Percentiles rank a stretch among this genome's conserved stretches.
phyloP scores from a whole-genome alignment of 2,329 filamentous ascomycete species.

The Ploettnerulaceae sp. region DNA sequence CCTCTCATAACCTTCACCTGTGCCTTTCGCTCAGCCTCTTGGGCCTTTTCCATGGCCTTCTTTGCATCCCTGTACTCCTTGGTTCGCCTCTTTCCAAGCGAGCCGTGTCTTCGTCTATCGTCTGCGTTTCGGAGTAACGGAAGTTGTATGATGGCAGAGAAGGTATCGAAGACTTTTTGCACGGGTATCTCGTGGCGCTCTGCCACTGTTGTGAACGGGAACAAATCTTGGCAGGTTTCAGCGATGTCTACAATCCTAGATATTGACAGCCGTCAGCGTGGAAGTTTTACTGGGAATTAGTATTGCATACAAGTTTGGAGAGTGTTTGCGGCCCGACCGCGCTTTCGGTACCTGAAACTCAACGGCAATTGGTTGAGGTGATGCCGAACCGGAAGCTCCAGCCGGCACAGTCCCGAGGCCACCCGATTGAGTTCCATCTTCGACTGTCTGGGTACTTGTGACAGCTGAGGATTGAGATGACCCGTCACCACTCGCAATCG shows the following conservation, averaged over 20 bases:
- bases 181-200: slow-evolving; percentile 40
- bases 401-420: neutral
- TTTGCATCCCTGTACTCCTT: slow-evolving; percentile 38
- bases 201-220: slow-evolving; percentile 44
- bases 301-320: slow-evolving; percentile 26
- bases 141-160: slow-evolving; percentile 44
- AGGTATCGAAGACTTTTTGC: slow-evolving; percentile 43
- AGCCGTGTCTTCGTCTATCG: slow-evolving; percentile 41
- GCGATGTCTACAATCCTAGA: slow-evolving; percentile 45
- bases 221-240: slow-evolving; percentile 43
- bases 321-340: slow-evolving; percentile 16
- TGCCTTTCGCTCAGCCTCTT: slow-evolving; percentile 24
- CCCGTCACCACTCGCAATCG: neutral
- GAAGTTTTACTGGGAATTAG: neutral
- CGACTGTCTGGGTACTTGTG: neutral
- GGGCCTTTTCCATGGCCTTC: slow-evolving; percentile 37
- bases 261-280: slow-evolving; percentile 26
- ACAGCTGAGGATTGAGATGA: neutral
- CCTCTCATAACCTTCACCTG: slow-evolving; percentile 12
- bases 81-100: slow-evolving; percentile 39
- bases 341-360: slow-evolving; percentile 11
- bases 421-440: neutral
- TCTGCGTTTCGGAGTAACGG: slow-evolving; percentile 43
- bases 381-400: neutral
- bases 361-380: neutral